Evolutionary conservation across 1,284 basidiomycete genomes (phyloP).

Genomic region (Phellopilus nigrolimitatus): DNA sequence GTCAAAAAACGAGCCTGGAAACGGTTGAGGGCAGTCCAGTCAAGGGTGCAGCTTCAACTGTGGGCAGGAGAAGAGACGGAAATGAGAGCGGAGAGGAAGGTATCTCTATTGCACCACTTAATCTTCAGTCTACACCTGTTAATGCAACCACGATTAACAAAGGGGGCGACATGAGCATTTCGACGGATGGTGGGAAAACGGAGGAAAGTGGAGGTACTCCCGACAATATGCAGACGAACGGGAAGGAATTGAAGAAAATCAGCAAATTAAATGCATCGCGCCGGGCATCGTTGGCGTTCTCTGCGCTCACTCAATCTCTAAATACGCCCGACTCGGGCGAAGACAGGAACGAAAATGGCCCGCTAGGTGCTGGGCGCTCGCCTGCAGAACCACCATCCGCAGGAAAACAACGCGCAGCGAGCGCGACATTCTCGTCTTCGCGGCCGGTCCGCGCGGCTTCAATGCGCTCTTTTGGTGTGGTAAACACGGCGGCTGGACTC

Average conservation of each 20-base stretch:
- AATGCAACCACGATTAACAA: background rate
- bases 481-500: background rate
- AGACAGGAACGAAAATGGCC: background rate
- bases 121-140: background rate
- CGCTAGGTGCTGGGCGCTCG: background rate
- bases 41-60: constrained; percentile 37
- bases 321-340: constrained; percentile 33
- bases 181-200: background rate
- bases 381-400: background rate
- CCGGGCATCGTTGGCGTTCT: constrained; percentile 55
- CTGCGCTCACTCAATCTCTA: constrained; percentile 39
- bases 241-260: constrained; percentile 9
- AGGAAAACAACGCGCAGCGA: background rate
- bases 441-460: constrained; percentile 16
- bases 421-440: constrained; percentile 1
- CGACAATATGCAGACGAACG: background rate
- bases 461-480: constrained; percentile 1
- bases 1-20: constrained; percentile 60
- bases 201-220: background rate
- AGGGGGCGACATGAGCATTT: background rate
- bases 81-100: constrained; percentile 19
- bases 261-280: constrained; percentile 40
- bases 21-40: constrained; percentile 54
- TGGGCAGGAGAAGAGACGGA: constrained; percentile 2
- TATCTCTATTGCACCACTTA: constrained; percentile 7